Base-by-base conservation (phyloP, 495 filamentous ascomycete genomes). In the Podospora conica region DNA sequence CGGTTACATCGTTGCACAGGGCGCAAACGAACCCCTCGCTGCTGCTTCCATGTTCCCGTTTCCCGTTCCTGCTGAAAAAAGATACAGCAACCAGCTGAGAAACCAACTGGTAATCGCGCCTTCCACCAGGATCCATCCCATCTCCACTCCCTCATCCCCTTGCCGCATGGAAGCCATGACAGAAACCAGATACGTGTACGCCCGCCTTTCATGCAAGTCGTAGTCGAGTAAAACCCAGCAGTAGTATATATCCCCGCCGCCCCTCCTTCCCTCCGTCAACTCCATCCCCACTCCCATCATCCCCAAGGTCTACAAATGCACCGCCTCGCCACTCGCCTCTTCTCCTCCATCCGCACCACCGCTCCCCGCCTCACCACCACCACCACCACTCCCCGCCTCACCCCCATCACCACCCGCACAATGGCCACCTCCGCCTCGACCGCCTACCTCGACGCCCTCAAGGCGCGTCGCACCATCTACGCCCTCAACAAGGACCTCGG, bases 391-490 rank as follows among this genome's bases (percentile, higher is more conserved):
- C 64, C 57, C 25, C 48, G 59, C 55, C 66, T 61, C 66, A 60
- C 29, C 24, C n/a, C 61, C n/a, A 71, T 65, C 65, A 64, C 65
- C 65, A 73, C 63, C 56, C 55, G 48, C 66, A 68, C 33, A n/a
- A 68, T 77, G 75, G 55, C 75, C 54, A 55, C 74, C 69, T 60
- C 71, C 23, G 70, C 62, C 33, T 63, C 79, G 67, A 74, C 78
- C 56, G 20, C 76, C 21, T 78, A 88, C 78, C 74, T 88, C 68
- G 75, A 82, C 9, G 77, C 82, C 67, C 59, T 87, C 78, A 79
- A 82, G 75, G 61, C 69, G 69, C 86, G 88, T 66, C 85, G 88
- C 72, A 80, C 82, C 65, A 69, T 74, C 83, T 90, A 90, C 78
- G 67, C 73, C 23, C 80, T 90, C 55, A 82, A 78, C 78, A 86